Conservation (phyloP, 2,329 filamentous ascomycete genomes). For the Ophiostoma quercus region DNA sequence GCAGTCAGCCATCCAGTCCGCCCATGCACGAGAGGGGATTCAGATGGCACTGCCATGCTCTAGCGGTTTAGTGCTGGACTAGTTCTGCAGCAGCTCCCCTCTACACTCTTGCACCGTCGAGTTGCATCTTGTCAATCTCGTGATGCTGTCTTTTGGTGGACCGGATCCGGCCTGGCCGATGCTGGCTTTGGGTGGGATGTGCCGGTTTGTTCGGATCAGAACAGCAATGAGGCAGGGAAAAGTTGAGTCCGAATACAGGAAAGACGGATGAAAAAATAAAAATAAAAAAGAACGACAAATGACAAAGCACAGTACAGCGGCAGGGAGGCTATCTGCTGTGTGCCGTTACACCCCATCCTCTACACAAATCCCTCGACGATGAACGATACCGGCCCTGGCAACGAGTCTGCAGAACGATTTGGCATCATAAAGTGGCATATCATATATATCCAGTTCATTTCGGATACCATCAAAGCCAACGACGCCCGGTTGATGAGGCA, state of each 20-base stretch:
- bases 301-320: not conserved
- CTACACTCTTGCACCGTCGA: not conserved
- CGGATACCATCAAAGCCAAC: not conserved
- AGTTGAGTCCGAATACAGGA: not conserved
- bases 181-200: not conserved
- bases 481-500: not conserved
- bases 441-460: not conserved
- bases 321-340: not conserved
- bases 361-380: not conserved
- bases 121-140: not conserved
- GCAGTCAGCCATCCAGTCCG: slow-evolving; percentile 1
- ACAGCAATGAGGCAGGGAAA: no score
- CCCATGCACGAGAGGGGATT: not conserved
- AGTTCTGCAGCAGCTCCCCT: not conserved
- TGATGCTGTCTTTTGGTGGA: not conserved
- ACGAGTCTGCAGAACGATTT: not conserved
- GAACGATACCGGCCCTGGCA: not conserved
- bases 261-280: not conserved
- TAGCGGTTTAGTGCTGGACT: not conserved
- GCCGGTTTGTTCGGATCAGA: not conserved
- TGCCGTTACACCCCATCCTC: not conserved
- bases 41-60: slow-evolving; percentile 5
- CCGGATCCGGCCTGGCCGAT: not conserved
- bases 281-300: not conserved
- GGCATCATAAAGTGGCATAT: not conserved